Evolutionary conservation across 139 green algal species (phyloP).

Genomic region (Chlorella vulgaris): DNA sequence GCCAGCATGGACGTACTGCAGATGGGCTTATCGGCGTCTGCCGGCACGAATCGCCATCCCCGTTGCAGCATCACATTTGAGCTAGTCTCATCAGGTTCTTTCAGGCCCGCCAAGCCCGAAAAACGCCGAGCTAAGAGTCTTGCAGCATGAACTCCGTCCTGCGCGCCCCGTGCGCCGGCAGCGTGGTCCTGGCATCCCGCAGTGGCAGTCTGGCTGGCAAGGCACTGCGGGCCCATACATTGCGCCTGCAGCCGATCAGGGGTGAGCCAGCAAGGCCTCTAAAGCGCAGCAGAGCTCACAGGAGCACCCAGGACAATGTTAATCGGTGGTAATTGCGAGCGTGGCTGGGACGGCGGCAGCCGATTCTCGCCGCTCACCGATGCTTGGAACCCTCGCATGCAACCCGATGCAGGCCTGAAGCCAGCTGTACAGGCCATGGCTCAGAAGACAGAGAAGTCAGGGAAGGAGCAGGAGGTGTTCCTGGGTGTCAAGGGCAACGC

Average conservation of each 20-base stretch:
- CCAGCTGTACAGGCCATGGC: conserved; percentile 18
- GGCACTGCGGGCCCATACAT: background rate
- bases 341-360: too few species aligned
- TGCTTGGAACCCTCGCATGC: too few species aligned
- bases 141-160: background rate
- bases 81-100: too few species aligned
- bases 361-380: too few species aligned
- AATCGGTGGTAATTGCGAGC: too few species aligned
- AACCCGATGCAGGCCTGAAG: conserved; percentile 15
- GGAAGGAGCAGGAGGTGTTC: conserved; percentile 53
- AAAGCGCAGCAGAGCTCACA: background rate
- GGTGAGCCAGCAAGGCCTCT: background rate
- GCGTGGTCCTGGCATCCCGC: background rate
- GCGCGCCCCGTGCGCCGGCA: background rate
- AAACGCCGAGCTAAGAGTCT: too few species aligned
- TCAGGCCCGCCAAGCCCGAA: too few species aligned
- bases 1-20: too few species aligned
- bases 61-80: too few species aligned
- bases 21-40: too few species aligned
- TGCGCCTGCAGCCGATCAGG: conserved; percentile 5
- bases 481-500: conserved; percentile 45
- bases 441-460: conserved; percentile 52
- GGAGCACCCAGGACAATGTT: too few species aligned
- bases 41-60: too few species aligned
- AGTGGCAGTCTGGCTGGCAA: background rate